Conservation (phyloP, 345 rosid genomes). For the Gossypium australe region DNA sequence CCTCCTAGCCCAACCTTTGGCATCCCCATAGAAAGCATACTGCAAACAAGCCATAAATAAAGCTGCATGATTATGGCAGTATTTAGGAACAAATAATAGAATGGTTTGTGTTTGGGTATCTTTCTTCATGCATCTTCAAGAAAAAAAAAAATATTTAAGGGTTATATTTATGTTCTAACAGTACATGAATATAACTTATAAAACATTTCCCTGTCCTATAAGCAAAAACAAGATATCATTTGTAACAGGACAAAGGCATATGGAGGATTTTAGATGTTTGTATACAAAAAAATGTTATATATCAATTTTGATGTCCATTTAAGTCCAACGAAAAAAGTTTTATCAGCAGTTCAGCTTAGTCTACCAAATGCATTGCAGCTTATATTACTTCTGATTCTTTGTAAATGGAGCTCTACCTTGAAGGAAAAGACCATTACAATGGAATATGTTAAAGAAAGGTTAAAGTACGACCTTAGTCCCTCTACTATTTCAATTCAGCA, state of each 20-base stretch:
- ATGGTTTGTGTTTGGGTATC: background rate
- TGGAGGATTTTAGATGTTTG: background rate
- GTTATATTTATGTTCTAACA: background rate
- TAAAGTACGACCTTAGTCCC: background rate
- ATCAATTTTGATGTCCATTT: background rate
- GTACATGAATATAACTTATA: background rate
- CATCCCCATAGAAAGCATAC: conserved; percentile 74
- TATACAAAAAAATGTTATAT: background rate
- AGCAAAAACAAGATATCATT: background rate
- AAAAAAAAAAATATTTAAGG: background rate
- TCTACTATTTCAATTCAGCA: background rate
- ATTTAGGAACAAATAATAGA: background rate
- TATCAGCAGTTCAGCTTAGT: background rate
- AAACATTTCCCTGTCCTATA: background rate
- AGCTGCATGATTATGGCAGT: conserved; percentile 1
- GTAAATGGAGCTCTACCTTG: background rate
- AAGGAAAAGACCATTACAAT: background rate
- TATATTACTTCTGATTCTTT: background rate
- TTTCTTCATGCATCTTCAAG: background rate
- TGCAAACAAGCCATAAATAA: conserved; percentile 22
- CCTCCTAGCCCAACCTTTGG: conserved; percentile 77
- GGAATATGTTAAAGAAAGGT: background rate
- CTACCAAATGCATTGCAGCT: background rate
- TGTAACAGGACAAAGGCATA: background rate
- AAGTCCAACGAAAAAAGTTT: background rate